Evolutionary conservation across 495 filamentous ascomycete species (phyloP).

Genomic region (Xylaria castorea): DNA sequence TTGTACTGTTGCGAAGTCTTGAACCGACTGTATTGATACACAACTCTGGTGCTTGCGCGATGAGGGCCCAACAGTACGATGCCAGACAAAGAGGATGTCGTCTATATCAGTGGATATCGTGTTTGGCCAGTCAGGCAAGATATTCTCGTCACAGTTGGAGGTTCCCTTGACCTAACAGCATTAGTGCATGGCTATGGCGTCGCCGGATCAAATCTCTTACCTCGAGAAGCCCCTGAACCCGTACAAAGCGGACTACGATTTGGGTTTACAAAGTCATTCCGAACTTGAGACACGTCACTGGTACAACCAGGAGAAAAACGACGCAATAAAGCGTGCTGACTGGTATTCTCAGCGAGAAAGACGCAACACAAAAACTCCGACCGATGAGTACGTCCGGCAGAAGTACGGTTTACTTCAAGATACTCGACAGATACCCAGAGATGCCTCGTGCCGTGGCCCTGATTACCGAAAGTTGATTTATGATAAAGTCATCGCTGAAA

Average conservation of each 20-base stretch:
- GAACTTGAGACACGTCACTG: conserved; percentile 20
- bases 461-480: conserved; percentile 18
- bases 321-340: conserved; percentile 14
- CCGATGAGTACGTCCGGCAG: conserved; percentile 10
- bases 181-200: conserved; percentile 19
- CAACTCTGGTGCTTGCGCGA: not conserved
- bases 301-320: conserved; percentile 14
- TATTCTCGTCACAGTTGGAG: not conserved
- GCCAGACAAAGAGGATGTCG: not conserved
- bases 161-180: conserved; percentile 13
- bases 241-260: conserved; percentile 22
- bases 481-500: conserved; percentile 30
- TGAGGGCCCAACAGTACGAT: conserved; percentile 12
- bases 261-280: conserved; percentile 1
- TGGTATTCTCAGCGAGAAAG: conserved; percentile 27
- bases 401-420: conserved; percentile 14
- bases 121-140: conserved; percentile 11
- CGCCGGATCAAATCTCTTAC: conserved; percentile 21
- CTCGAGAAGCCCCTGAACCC: conserved; percentile 25
- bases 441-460: conserved; percentile 4
- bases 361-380: conserved; percentile 12
- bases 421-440: conserved; percentile 19
- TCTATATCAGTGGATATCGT: conserved; percentile 15
- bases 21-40: not conserved
- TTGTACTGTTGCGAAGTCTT: conserved; percentile 4